Conservation (phyloP, 495 filamentous ascomycete species). For the Xylaria grammica region DNA sequence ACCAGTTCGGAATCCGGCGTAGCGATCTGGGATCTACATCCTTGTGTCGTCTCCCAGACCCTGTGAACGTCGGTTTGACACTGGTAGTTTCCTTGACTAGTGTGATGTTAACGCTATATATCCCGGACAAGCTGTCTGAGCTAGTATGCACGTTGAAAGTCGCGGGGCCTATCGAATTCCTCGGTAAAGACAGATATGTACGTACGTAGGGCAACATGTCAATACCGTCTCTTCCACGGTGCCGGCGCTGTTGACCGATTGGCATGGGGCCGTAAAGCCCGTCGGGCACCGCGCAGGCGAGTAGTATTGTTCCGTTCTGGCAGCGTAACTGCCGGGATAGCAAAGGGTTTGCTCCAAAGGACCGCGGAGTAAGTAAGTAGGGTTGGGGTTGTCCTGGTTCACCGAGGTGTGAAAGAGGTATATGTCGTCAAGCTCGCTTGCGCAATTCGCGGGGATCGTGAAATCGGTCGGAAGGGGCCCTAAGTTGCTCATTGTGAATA, state of each 20-base stretch:
- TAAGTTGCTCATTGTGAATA: background rate
- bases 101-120: background rate
- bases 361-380: background rate
- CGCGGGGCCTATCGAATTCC: too few relatives aligned
- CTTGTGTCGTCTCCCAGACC: conserved; percentile 1
- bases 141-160: background rate
- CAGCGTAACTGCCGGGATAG: background rate
- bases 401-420: background rate
- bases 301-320: conserved; percentile 2
- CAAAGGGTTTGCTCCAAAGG: background rate
- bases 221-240: conserved; percentile 7
- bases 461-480: conserved; percentile 1
- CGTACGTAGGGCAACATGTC: conserved; percentile 6
- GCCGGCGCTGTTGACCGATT: background rate
- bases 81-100: background rate
- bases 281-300: background rate
- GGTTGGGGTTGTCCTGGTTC: too few relatives aligned
- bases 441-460: background rate
- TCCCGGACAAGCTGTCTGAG: too few relatives aligned
- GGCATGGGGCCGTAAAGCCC: background rate
- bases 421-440: background rate
- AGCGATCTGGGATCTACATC: background rate
- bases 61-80: background rate
- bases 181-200: background rate
- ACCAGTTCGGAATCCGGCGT: too few relatives aligned